Conservation (phyloP, 768 basidiomycete genomes). For the Amanita pallidorosea region DNA sequence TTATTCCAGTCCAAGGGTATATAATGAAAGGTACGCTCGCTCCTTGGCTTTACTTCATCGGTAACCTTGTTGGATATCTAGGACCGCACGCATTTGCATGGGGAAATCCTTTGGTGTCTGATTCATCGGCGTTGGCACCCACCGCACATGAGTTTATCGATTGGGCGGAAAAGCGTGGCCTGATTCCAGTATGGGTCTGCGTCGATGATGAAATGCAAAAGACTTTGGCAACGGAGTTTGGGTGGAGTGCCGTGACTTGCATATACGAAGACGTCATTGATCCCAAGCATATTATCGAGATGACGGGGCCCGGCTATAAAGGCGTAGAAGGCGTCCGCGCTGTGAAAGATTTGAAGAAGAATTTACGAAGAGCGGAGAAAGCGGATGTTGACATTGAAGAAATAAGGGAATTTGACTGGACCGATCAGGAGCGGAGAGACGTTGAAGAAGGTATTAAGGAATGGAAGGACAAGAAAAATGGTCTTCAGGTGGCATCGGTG, state of each 20-base stretch:
- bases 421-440: constrained; percentile 29
- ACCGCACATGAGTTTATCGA: constrained; percentile 33
- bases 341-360: constrained; percentile 53
- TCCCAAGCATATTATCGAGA: constrained; percentile 31
- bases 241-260: constrained; percentile 51
- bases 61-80: constrained; percentile 1
- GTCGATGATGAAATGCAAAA: not conserved
- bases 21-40: constrained; percentile 23
- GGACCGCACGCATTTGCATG: constrained; percentile 48
- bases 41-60: not conserved
- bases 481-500: constrained; percentile 46
- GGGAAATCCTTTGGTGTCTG: constrained; percentile 51
- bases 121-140: constrained; percentile 20
- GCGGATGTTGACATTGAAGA: constrained; percentile 40
- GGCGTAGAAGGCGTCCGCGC: constrained; percentile 24
- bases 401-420: constrained; percentile 26
- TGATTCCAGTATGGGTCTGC: constrained; percentile 41
- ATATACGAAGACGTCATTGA: constrained; percentile 53
- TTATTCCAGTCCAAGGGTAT: constrained; percentile 47
- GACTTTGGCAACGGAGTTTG: constrained; percentile 19
- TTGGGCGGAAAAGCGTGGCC: constrained; percentile 29
- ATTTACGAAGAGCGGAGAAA: constrained; percentile 46
- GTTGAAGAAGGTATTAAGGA: constrained; percentile 43
- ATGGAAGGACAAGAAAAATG: constrained; percentile 44
- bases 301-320: constrained; percentile 24